Conservation (phyloP, 2,329 filamentous ascomycete species). For the Talaromyces sp. region DNA sequence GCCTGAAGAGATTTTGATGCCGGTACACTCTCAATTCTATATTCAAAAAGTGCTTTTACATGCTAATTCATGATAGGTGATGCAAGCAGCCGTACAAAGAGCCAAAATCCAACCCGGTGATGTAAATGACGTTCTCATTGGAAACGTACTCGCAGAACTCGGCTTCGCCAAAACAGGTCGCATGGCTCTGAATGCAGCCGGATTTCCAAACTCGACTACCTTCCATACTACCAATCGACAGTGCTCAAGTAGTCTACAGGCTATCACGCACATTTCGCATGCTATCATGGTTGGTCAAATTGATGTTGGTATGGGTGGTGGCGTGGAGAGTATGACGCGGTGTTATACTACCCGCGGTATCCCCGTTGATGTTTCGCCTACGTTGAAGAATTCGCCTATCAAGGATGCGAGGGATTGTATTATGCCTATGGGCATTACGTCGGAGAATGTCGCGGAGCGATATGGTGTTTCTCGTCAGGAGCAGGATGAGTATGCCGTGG, state of each 20-base stretch:
- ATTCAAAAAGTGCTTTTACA: neutral
- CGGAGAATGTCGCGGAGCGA: slow-evolving; percentile 85
- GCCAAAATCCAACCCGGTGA: slow-evolving; percentile 69
- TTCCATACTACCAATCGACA: slow-evolving; percentile 84
- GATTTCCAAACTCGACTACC: slow-evolving; percentile 80
- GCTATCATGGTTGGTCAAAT: slow-evolving; percentile 74
- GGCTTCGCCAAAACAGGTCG: slow-evolving; percentile 82
- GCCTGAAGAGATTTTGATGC: slow-evolving; percentile 26
- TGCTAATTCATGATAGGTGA: slow-evolving; percentile 19
- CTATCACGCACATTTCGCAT: slow-evolving; percentile 85
- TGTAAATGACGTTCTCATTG: slow-evolving; percentile 73
- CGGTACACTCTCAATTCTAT: neutral
- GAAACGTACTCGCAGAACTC: slow-evolving; percentile 66
- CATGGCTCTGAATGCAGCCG: slow-evolving; percentile 79
- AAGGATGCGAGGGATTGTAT: slow-evolving; percentile 76
- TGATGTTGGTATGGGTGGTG: slow-evolving; percentile 79
- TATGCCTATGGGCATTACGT: slow-evolving; percentile 92
- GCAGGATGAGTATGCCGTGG: slow-evolving; percentile 79
- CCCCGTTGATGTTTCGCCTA: slow-evolving; percentile 25
- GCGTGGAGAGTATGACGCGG: slow-evolving; percentile 77
- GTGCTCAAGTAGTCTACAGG: slow-evolving; percentile 91
- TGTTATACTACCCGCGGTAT: slow-evolving; percentile 26
- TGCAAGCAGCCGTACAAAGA: slow-evolving; percentile 25
- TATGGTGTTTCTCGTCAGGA: slow-evolving; percentile 73
- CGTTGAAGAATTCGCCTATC: slow-evolving; percentile 21